phyloP scores from a whole-genome alignment of 306 rosid species.

The Notholithocarpus densiflorus region DNA sequence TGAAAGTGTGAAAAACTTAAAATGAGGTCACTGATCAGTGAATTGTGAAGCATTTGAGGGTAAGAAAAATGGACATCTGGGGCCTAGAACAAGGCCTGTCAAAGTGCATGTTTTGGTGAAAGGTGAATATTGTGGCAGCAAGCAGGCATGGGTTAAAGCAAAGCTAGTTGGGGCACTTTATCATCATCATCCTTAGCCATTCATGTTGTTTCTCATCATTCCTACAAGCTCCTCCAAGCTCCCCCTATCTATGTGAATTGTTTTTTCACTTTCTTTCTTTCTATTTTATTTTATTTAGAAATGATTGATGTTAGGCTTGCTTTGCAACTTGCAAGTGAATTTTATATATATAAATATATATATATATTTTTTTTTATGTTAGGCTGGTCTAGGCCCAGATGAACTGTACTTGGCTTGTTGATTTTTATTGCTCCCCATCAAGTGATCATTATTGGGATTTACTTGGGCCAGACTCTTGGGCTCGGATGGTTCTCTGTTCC shows the following conservation, averaged over 20 bases:
- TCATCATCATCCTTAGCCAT: constrained; percentile 50
- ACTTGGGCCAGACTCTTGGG: no score
- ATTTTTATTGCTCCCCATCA: no score
- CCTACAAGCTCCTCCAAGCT: neutral
- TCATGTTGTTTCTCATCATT: constrained; percentile 6
- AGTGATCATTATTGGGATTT: no score
- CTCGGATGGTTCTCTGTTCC: no score
- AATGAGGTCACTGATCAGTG: constrained; percentile 15
- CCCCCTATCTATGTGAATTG: neutral
- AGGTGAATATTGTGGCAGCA: constrained; percentile 31
- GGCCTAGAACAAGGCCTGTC: constrained; percentile 32
- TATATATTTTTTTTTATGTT: no score
- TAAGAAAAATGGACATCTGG: constrained; percentile 32
- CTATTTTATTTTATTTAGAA: neutral
- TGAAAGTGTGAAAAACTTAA: neutral
- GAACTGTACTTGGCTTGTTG: no score
- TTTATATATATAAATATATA: no score
- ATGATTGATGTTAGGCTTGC: no score
- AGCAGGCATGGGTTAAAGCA: constrained; percentile 57
- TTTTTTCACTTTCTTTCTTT: neutral
- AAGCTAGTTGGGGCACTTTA: constrained; percentile 55
- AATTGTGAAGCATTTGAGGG: constrained; percentile 29
- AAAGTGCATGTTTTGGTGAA: constrained; percentile 55
- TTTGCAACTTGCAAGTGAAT: no score
- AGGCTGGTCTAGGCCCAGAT: no score